Evolutionary conservation across 208 protist genomes (phyloP).

Genomic region (Leishmania major): DNA sequence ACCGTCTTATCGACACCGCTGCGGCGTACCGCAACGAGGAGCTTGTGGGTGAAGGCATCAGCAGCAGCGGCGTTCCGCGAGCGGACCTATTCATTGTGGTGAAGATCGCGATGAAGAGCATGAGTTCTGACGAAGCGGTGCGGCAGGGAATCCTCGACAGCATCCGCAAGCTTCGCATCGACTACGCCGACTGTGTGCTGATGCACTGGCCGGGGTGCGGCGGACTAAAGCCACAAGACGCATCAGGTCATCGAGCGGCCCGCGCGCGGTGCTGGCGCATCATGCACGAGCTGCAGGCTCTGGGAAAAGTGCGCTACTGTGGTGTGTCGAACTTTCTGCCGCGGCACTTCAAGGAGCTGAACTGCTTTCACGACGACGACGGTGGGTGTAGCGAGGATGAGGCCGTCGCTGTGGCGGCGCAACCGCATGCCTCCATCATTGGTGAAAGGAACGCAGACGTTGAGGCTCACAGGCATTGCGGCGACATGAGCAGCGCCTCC

Average conservation of each 20-base stretch:
- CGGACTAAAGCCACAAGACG: conserved; percentile 49
- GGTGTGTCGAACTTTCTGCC: conserved; percentile 86
- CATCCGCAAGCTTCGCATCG: conserved; percentile 60
- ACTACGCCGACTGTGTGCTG: conserved; percentile 75
- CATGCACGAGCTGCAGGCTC: conserved; percentile 54
- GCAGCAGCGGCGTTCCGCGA: conserved; percentile 59
- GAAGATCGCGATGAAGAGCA: conserved; percentile 76
- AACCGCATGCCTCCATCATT: not conserved
- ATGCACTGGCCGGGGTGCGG: conserved; percentile 88
- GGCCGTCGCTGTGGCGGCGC: not conserved
- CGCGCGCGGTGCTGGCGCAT: conserved; percentile 69
- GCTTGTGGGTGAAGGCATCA: conserved; percentile 65
- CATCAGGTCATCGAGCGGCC: conserved; percentile 47
- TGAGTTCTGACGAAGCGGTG: conserved; percentile 42
- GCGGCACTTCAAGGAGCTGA: conserved; percentile 64
- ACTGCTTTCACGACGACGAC: conserved; percentile 11
- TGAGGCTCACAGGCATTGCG: not conserved
- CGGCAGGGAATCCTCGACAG: conserved; percentile 53
- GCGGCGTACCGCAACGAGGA: conserved; percentile 82
- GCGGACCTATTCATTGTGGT: conserved; percentile 72
- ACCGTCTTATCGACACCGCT: conserved; percentile 86
- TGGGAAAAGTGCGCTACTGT: conserved; percentile 59
- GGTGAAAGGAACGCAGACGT: not conserved
- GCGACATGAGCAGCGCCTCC: not conserved
- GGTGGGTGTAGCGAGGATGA: not conserved